These are phyloP conservation scores for Tripidium arundinaceum DNA, from an alignment of 202 grass and related monocot species.

Conservation along the genomic window DNA sequence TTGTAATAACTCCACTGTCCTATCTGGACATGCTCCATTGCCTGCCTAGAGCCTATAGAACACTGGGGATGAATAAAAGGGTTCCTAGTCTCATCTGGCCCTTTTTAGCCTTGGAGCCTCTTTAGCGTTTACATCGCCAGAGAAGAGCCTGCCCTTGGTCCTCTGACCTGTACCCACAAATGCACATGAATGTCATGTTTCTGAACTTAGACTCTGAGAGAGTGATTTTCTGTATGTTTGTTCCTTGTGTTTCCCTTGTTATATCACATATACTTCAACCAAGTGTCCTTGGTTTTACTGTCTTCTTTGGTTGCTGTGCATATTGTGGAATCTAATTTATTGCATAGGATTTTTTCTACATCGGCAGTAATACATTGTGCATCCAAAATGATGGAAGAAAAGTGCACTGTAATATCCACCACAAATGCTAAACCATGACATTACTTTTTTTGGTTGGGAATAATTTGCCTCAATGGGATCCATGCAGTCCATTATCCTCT, in stretches of 20 bases:
- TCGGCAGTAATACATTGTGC: background rate
- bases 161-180: too few relatives aligned
- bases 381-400: background rate
- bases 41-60: background rate
- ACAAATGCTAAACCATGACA: background rate
- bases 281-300: background rate
- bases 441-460: background rate
- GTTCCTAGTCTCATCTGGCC: background rate
- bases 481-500: background rate
- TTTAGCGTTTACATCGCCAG: background rate
- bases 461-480: background rate
- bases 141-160: background rate
- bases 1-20: slow-evolving; percentile 10
- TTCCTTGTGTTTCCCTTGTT: background rate
- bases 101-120: background rate
- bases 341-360: background rate
- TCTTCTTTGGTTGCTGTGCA: background rate
- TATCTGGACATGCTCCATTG: background rate
- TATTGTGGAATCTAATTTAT: background rate
- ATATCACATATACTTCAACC: background rate
- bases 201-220: background rate
- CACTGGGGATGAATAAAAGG: background rate
- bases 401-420: background rate
- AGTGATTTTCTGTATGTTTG: background rate
- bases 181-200: background rate